A percentile compares a stretch with the other conserved stretches of the same genome.
These are phyloP conservation scores for Apiospora sp. DNA, from an alignment of 2,329 filamentous ascomycete genomes.

Conservation along the genomic window DNA sequence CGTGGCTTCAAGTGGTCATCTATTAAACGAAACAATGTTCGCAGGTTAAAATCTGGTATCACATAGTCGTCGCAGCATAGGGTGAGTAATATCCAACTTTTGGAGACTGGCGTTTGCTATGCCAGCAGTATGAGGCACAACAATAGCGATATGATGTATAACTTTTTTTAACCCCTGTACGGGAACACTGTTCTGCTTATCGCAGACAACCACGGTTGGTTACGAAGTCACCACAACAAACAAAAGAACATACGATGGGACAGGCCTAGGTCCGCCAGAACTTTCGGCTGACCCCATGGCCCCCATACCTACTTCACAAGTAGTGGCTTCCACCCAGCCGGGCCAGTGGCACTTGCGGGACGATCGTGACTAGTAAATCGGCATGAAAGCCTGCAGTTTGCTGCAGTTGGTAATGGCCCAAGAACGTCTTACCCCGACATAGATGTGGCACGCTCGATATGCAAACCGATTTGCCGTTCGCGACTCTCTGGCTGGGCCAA, in stretches of 20 bases:
- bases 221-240: neutral
- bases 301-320: no score
- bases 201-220: neutral
- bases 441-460: neutral
- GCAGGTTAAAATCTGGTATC: neutral
- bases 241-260: neutral
- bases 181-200: neutral
- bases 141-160: neutral
- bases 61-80: neutral
- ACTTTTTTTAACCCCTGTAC: neutral
- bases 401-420: neutral
- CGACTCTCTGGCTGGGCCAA: neutral
- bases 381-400: neutral
- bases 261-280: neutral
- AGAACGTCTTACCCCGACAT: neutral
- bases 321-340: neutral
- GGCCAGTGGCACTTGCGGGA: neutral
- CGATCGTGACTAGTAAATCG: neutral
- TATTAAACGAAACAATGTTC: neutral
- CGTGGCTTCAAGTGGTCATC: no score
- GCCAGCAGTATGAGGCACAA: neutral
- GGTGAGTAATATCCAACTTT: neutral
- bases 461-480: neutral
- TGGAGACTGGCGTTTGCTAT: neutral
- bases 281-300: neutral